Conservation (phyloP, 305 asterid genomes). For the Plantago rigida region DNA sequence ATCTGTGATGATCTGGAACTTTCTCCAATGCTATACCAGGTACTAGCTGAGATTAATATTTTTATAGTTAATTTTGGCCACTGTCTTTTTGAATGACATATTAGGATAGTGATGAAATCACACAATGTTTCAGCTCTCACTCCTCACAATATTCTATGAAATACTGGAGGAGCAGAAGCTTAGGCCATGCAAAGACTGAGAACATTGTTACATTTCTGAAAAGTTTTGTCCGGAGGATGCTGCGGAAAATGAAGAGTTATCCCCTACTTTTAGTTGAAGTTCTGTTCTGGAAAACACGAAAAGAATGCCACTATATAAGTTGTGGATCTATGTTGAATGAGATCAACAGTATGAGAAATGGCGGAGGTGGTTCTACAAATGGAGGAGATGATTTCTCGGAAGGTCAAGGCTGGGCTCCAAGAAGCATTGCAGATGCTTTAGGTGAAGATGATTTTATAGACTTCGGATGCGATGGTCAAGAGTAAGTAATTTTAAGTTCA, state of each 20-base stretch:
- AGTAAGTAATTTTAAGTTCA: constrained; percentile 38
- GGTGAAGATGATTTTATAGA: constrained; percentile 75
- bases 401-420: constrained; percentile 48
- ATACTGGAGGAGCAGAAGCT: constrained; percentile 89
- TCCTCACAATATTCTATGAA: constrained; percentile 62
- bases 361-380: constrained; percentile 30
- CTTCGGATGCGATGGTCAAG: constrained; percentile 30
- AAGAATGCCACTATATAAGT: constrained; percentile 72
- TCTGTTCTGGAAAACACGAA: constrained; percentile 69
- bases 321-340: constrained; percentile 73
- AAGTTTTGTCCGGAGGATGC: constrained; percentile 72
- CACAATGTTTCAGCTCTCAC: constrained; percentile 56
- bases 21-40: constrained; percentile 96
- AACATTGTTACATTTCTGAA: constrained; percentile 65
- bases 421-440: constrained; percentile 88
- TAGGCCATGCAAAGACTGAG: constrained; percentile 66
- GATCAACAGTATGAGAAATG: constrained; percentile 43
- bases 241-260: constrained; percentile 71
- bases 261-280: constrained; percentile 82
- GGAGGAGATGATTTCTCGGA: constrained; percentile 45
- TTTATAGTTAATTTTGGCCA: constrained; percentile 17
- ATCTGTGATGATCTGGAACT: constrained; percentile 86
- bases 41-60: constrained; percentile 28
- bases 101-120: background rate
- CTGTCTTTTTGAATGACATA: constrained; percentile 11